Base-by-base conservation (phyloP, 805 yeast species). In the Cyberlindnera maclurae region DNA sequence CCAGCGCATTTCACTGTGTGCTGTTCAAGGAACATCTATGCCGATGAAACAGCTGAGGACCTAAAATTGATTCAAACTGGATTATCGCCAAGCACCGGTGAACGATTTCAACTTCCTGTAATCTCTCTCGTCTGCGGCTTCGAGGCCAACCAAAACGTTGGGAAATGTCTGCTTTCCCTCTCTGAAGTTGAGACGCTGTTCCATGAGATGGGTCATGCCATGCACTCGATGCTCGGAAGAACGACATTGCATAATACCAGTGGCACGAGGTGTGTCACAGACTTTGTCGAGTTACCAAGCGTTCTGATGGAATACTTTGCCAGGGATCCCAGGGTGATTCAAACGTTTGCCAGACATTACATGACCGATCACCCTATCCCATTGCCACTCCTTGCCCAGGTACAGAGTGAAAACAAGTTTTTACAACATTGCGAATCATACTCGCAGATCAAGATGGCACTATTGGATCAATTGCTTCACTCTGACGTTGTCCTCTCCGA, bases 171-270 rank as follows among this genome's bases (percentile, higher is more conserved):
- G 15, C 61, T 90, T 29, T 68, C 80, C 11, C 67, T 85, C 41
- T 74, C 71, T 41, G 97, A 93, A 52, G 88, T 90, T 15, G 96
- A 90, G 51, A 93, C 98, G 0, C 64, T 93, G 15, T 93, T 93
- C 65, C 98, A 93, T 61, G 98, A 93, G 62, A 88, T 93, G 96
- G 98, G 98, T 1, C 98, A 93, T 60, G 97, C 97, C 1, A 83
- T 93, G 76, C 98, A 93, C 59, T 86, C 97, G 3, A 90, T 93
- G 96, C 64, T 93, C 15, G 98, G 97, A 0, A 72, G 90, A 45
- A 93, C 98, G 0, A 70, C 80, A 31, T 63, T 90, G 37, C 98
- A 93, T 57, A 93, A 88, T 57, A 82, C 90, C 8, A 80, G 94
- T 26, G 98, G 98, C 3, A 93, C 98, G 0, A 71, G 98, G 42